Percentiles rank a stretch among this genome's conserved stretches.
These are phyloP conservation scores for Phialocephala sp. DNA, from an alignment of 2,329 filamentous ascomycete species.

Conservation along the genomic window DNA sequence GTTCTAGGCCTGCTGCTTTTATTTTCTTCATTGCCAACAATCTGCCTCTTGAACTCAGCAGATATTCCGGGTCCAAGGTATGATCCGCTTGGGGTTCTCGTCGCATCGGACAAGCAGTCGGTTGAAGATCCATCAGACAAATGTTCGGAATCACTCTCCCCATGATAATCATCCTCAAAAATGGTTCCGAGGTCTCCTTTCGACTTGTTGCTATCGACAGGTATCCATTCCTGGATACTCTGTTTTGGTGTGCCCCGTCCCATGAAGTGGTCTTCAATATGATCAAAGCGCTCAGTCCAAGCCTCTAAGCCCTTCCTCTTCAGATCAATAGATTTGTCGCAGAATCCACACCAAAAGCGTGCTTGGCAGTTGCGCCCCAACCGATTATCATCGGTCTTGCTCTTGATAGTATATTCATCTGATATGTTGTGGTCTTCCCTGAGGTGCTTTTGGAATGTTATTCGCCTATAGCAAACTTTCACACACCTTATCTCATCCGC, in stretches of 20 bases:
- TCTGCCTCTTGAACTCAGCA: too few species aligned
- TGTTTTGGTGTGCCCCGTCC: conserved; percentile 51
- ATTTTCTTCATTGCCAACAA: not conserved
- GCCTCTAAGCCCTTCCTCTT: conserved; percentile 56
- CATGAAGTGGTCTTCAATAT: conserved; percentile 77
- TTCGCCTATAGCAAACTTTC: conserved; percentile 61
- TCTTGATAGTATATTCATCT: conserved; percentile 41
- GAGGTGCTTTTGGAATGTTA: conserved; percentile 68
- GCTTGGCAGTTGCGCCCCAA: conserved; percentile 68
- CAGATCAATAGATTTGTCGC: conserved; percentile 58
- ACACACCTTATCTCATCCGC: conserved; percentile 53
- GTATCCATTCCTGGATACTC: conserved; percentile 61
- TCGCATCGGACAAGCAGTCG: too few species aligned
- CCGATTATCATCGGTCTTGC: conserved; percentile 57
- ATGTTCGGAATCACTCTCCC: not conserved
- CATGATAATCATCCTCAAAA: not conserved
- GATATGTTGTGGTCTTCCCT: conserved; percentile 43
- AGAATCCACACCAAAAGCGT: conserved; percentile 91
- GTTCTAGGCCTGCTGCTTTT: not conserved
- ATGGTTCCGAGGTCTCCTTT: conserved; percentile 20
- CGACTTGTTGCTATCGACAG: conserved; percentile 35
- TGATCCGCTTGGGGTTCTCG: too few species aligned
- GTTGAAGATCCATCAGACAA: too few species aligned
- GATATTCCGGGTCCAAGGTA: not conserved
- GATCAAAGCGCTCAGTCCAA: conserved; percentile 68